phyloP scores from a whole-genome alignment of 768 basidiomycete species.

The Collybia sp. region DNA sequence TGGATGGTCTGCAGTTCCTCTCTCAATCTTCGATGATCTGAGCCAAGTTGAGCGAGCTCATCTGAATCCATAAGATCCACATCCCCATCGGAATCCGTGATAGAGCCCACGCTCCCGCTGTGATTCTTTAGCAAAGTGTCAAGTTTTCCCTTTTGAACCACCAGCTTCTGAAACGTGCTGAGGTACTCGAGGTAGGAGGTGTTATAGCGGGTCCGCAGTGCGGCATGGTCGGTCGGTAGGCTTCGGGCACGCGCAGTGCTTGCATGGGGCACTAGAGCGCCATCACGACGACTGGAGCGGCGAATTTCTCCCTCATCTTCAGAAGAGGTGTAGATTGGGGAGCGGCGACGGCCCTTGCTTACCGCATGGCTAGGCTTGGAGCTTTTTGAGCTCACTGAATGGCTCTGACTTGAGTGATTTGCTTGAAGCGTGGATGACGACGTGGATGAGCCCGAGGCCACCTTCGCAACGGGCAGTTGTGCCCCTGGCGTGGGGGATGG shows the following conservation, averaged over 20 bases:
- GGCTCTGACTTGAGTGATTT: slow-evolving; percentile 3
- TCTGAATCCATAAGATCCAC: slow-evolving; percentile 49
- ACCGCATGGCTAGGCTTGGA: slow-evolving; percentile 12
- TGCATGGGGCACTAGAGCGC: slow-evolving; percentile 17
- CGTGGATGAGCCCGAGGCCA: slow-evolving; percentile 12
- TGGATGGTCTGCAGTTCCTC: slow-evolving; percentile 52
- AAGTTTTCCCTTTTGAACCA: slow-evolving; percentile 46
- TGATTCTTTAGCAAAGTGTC: slow-evolving; percentile 45
- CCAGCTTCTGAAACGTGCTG: slow-evolving; percentile 37
- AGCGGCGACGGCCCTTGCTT: slow-evolving; percentile 42
- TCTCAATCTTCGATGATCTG: slow-evolving; percentile 39
- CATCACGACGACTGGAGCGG: slow-evolving; percentile 13
- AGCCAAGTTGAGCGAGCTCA: slow-evolving; percentile 40
- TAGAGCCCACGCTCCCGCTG: slow-evolving; percentile 24
- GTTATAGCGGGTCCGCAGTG: slow-evolving; percentile 50
- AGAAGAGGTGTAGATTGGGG: slow-evolving; percentile 65
- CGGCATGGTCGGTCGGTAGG: slow-evolving; percentile 43
- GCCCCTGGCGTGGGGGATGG: slow-evolving; percentile 5
- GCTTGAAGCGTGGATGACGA: slow-evolving; percentile 8
- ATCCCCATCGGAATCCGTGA: slow-evolving; percentile 52
- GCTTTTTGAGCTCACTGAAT: background rate
- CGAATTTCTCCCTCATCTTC: slow-evolving; percentile 49
- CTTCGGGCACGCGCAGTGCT: slow-evolving; percentile 27
- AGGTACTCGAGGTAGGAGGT: slow-evolving; percentile 49
- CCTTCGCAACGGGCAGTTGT: background rate